Conservation (phyloP, 1,284 basidiomycete genomes). For the Ustilago nuda region DNA sequence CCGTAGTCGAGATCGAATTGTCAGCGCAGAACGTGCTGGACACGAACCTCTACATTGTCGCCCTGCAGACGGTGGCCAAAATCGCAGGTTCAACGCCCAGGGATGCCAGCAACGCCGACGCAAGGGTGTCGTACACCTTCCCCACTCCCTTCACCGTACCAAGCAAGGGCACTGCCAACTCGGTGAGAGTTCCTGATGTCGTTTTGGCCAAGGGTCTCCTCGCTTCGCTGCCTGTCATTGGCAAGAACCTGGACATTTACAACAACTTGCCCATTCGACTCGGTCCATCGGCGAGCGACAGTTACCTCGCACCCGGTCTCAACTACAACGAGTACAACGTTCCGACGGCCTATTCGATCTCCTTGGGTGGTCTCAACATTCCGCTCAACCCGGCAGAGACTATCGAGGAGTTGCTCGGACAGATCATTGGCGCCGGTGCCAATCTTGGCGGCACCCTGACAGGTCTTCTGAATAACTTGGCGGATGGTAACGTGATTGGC, state of each 20-base stretch:
- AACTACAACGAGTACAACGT: constrained; percentile 55
- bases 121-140: constrained; percentile 47
- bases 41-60: constrained; percentile 38
- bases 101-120: constrained; percentile 35
- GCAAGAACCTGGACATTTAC: constrained; percentile 52
- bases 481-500: constrained; percentile 25
- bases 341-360: constrained; percentile 39
- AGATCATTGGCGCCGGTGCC: constrained; percentile 1
- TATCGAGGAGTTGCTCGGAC: constrained; percentile 17
- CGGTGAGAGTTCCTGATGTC: constrained; percentile 45
- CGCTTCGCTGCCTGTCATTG: constrained; percentile 43
- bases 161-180: constrained; percentile 24
- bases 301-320: constrained; percentile 48
- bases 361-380: constrained; percentile 12
- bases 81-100: constrained; percentile 23
- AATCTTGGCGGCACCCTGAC: constrained; percentile 16
- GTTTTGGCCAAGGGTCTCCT: constrained; percentile 52
- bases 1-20: constrained; percentile 42
- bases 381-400: constrained; percentile 18
- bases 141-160: constrained; percentile 23
- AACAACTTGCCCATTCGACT: constrained; percentile 41
- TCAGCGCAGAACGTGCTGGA: constrained; percentile 41
- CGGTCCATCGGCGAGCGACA: constrained; percentile 42
- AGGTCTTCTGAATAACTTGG: constrained; percentile 9
- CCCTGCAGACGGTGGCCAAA: constrained; percentile 43